A percentile compares a stretch with the other conserved stretches of the same genome.
phyloP scores from a whole-genome alignment of 306 rosid genomes.

The Prunus mongolica region DNA sequence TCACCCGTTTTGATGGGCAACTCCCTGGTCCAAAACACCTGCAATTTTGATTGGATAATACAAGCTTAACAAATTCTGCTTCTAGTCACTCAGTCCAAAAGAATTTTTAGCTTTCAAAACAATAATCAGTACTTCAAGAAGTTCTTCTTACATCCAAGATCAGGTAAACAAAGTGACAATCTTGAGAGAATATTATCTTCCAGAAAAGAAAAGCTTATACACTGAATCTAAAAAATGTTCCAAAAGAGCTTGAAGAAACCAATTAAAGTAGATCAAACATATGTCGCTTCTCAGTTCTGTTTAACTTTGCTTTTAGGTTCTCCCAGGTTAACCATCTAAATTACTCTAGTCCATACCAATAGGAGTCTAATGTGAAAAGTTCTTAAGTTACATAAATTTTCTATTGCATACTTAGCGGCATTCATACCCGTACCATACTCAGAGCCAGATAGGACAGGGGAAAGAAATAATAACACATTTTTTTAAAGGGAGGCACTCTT shows the following conservation, averaged over 20 bases:
- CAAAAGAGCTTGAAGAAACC: background rate
- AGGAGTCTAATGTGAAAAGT: background rate
- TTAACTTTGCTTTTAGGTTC: background rate
- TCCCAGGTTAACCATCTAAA: background rate
- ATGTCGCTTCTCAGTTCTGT: background rate
- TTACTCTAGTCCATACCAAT: background rate
- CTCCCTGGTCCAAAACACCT: conserved; percentile 85
- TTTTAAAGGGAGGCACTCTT: background rate
- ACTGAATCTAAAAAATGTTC: background rate
- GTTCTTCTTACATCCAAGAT: background rate
- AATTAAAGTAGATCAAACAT: background rate
- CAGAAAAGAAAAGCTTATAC: background rate
- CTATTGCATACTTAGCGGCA: background rate
- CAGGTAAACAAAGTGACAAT: background rate
- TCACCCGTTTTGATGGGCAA: conserved; percentile 51
- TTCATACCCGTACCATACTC: background rate
- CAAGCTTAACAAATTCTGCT: background rate
- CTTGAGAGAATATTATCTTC: background rate
- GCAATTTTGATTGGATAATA: conserved; percentile 9
- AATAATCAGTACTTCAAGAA: background rate
- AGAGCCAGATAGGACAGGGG: background rate
- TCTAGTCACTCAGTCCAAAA: background rate
- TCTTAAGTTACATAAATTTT: background rate
- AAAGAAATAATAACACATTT: background rate
- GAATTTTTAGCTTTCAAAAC: background rate